Evolutionary conservation across 495 filamentous ascomycete species (phyloP).

Genomic region (Talaromyces stipitatus): DNA sequence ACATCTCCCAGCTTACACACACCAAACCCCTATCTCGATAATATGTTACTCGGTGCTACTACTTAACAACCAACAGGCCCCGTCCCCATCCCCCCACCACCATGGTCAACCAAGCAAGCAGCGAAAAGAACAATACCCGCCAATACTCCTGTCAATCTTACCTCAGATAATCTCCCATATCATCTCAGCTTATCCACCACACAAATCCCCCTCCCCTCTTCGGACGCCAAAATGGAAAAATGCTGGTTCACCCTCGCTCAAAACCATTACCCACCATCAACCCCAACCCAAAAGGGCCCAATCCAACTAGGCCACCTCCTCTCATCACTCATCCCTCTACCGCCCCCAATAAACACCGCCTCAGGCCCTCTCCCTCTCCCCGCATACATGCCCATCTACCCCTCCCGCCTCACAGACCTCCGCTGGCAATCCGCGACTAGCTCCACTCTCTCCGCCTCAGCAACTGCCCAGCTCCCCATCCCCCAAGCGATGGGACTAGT

Average conservation of each 20-base stretch:
- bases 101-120: too few relatives aligned
- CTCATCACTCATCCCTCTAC: background rate
- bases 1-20: too few relatives aligned
- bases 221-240: slow-evolving; percentile 3
- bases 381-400: background rate
- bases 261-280: background rate
- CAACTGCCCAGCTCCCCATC: background rate
- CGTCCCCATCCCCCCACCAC: too few relatives aligned
- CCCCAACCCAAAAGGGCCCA: background rate
- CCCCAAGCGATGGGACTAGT: background rate
- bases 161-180: too few relatives aligned
- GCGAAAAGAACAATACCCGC: too few relatives aligned
- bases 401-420: background rate
- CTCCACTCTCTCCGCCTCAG: background rate
- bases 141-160: too few relatives aligned
- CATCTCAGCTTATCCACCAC: too few relatives aligned
- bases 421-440: background rate
- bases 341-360: background rate
- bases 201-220: too few relatives aligned
- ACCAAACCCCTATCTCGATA: too few relatives aligned
- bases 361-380: background rate
- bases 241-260: background rate
- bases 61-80: too few relatives aligned
- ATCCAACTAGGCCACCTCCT: background rate
- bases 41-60: too few relatives aligned